These are phyloP conservation scores for Inonotus obliquus DNA, from an alignment of 1,284 basidiomycete genomes.

Conservation along the genomic window DNA sequence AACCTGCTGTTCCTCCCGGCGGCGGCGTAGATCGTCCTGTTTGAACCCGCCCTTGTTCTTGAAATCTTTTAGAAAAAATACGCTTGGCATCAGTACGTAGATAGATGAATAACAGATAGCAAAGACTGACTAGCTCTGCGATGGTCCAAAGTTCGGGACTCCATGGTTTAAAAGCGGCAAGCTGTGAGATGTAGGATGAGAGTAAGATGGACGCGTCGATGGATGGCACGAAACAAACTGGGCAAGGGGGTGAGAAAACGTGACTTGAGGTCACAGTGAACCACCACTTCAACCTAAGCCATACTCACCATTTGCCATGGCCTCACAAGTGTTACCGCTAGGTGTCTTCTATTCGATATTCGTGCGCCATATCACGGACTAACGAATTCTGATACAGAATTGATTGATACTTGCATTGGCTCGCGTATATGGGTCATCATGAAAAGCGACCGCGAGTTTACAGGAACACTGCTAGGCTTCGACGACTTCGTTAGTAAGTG, in stretches of 20 bases:
- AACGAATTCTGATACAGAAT: conserved; percentile 44
- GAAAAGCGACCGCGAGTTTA: conserved; percentile 95
- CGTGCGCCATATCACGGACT: background rate
- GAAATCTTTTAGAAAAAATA: conserved; percentile 37
- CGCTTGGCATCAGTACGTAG: background rate
- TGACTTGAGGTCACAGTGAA: background rate
- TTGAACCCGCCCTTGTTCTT: conserved; percentile 83
- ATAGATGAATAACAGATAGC: background rate
- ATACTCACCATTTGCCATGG: conserved; percentile 35
- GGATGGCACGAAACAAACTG: background rate
- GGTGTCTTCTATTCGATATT: conserved; percentile 29
- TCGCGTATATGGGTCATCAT: conserved; percentile 95
- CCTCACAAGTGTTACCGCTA: conserved; percentile 52
- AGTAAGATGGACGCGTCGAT: conserved; percentile 6
- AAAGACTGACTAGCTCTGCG: conserved; percentile 15
- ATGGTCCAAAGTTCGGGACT: conserved; percentile 18
- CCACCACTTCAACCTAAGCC: background rate
- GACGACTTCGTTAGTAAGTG: conserved; percentile 99
- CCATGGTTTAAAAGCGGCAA: conserved; percentile 9
- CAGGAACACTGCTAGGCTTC: conserved; percentile 93
- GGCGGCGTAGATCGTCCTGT: conserved; percentile 84
- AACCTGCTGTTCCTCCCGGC: conserved; percentile 95
- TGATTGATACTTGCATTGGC: conserved; percentile 94
- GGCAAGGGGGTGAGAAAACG: conserved; percentile 11
- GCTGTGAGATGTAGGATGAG: background rate